Evolutionary conservation across 2,329 filamentous ascomycete genomes (phyloP).

Genomic region (Davidsoniella eucalypti): DNA sequence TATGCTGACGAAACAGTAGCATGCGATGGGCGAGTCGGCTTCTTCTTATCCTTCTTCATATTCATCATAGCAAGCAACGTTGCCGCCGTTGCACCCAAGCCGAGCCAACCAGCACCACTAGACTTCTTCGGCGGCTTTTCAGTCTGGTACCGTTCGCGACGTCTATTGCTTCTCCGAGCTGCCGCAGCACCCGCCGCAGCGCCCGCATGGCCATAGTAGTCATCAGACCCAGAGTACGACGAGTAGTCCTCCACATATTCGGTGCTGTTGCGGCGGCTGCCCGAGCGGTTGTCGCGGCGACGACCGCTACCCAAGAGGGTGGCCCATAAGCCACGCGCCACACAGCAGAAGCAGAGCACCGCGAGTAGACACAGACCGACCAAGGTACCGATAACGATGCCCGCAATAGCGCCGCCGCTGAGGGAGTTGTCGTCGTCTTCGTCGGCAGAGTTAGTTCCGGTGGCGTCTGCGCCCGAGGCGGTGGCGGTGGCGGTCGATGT

Average conservation of each 20-base stretch:
- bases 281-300: not conserved
- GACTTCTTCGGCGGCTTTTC: slow-evolving; percentile 31
- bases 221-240: slow-evolving; percentile 30
- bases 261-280: slow-evolving; percentile 26
- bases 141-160: slow-evolving; percentile 21
- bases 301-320: slow-evolving; percentile 40
- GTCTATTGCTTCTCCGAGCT: not conserved
- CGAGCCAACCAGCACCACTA: slow-evolving; percentile 34
- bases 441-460: slow-evolving; percentile 26
- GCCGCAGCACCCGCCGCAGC: slow-evolving; percentile 2
- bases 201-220: slow-evolving; percentile 16
- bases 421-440: slow-evolving; percentile 26
- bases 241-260: slow-evolving; percentile 25
- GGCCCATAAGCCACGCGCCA: slow-evolving; percentile 44
- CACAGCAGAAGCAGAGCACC: slow-evolving; percentile 61
- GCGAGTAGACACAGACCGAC: slow-evolving; percentile 49
- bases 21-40: slow-evolving; percentile 15
- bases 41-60: slow-evolving; percentile 33
- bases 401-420: slow-evolving; percentile 59
- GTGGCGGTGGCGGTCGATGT: slow-evolving; percentile 36
- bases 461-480: slow-evolving; percentile 28
- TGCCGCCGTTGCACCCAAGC: slow-evolving; percentile 33
- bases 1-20: slow-evolving; percentile 1
- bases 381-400: slow-evolving; percentile 61
- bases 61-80: slow-evolving; percentile 38